These are phyloP conservation scores for Galeopsis tetrahit DNA, from an alignment of 257 asterid genomes.

Conservation along the genomic window DNA sequence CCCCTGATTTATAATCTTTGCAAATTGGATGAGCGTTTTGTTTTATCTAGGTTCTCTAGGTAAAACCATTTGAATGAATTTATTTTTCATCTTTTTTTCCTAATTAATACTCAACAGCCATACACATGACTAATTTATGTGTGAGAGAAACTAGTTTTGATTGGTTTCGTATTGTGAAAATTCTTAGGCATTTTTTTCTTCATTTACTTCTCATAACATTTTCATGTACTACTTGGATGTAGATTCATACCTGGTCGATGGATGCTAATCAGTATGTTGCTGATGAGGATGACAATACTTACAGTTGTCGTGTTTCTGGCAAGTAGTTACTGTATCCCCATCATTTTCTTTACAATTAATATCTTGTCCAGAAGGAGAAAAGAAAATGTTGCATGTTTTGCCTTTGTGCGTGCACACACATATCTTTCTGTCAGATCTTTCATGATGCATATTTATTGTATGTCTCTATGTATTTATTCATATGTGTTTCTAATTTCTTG, in stretches of 20 bases:
- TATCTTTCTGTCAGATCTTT: not conserved
- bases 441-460: not conserved
- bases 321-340: conserved; percentile 32
- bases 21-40: conserved; percentile 15
- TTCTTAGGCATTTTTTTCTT: conserved; percentile 20
- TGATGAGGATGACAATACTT: conserved; percentile 95
- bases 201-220: conserved; percentile 26
- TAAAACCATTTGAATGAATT: conserved; percentile 26
- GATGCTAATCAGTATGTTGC: conserved; percentile 98
- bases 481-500: not conserved
- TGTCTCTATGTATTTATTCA: not conserved
- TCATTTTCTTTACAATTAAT: not conserved
- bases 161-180: conserved; percentile 7
- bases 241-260: conserved; percentile 84
- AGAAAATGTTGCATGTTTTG: conserved; percentile 5
- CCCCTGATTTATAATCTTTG: conserved; percentile 12
- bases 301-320: conserved; percentile 97
- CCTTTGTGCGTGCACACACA: not conserved
- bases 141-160: not conserved
- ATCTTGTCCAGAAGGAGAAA: conserved; percentile 1
- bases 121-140: conserved; percentile 9
- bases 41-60: conserved; percentile 19
- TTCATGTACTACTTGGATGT: conserved; percentile 36
- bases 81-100: not conserved
- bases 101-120: conserved; percentile 1